Percentiles rank a stretch among this genome's conserved stretches.
Conservation (phyloP, 2,329 filamentous ascomycete genomes). For the Paecilomyces sp. region DNA sequence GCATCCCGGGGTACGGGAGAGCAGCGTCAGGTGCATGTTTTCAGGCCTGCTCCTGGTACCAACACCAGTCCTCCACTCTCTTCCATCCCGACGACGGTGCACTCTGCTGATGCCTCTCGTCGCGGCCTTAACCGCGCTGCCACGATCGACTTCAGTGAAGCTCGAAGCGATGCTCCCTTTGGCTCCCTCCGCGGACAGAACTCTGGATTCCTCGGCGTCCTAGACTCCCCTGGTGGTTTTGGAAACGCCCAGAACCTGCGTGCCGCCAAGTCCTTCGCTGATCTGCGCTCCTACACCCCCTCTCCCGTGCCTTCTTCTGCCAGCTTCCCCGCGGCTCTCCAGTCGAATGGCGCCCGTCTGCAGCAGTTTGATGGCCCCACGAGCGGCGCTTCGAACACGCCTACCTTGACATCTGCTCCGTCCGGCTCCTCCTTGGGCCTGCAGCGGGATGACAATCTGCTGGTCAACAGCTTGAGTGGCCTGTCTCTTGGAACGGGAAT, state of each 20-base stretch:
- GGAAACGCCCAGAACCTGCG: constrained; percentile 73
- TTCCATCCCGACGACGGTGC: constrained; percentile 56
- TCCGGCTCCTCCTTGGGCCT: constrained; percentile 40
- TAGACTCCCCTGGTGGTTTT: constrained; percentile 65
- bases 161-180: constrained; percentile 68
- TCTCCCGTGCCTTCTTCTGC: constrained; percentile 86
- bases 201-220: constrained; percentile 72
- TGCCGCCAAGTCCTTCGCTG: constrained; percentile 92
- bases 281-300: constrained; percentile 88
- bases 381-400: constrained; percentile 56
- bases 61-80: constrained; percentile 57
- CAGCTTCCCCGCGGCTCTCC: constrained; percentile 68
- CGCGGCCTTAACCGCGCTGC: constrained; percentile 85
- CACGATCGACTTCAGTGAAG: constrained; percentile 92
- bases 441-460: constrained; percentile 50
- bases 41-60: constrained; percentile 48
- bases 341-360: constrained; percentile 56
- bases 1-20: constrained; percentile 83
- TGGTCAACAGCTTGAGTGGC: constrained; percentile 57
- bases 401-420: constrained; percentile 57
- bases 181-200: constrained; percentile 68
- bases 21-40: constrained; percentile 83
- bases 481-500: constrained; percentile 50
- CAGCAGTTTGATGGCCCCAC: constrained; percentile 50
- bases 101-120: constrained; percentile 68